Conservation (phyloP, 2,329 filamentous ascomycete genomes). For the Shiraia sp. region DNA sequence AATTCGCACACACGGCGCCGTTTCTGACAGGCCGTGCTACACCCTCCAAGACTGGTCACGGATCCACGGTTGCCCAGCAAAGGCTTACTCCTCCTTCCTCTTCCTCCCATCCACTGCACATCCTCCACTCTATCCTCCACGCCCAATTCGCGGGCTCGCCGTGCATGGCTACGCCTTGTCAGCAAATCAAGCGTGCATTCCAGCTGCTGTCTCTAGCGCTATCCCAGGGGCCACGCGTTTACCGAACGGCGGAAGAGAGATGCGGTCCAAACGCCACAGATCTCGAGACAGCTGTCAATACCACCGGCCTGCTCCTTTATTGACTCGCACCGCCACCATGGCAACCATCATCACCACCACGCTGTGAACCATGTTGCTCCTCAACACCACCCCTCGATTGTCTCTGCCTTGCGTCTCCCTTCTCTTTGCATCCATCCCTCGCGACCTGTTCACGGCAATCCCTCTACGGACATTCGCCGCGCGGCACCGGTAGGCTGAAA, state of each 20-base stretch:
- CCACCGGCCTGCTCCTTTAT: background rate
- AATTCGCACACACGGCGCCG: too few species aligned
- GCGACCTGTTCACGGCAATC: background rate
- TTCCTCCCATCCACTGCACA: background rate
- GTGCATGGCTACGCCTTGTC: background rate
- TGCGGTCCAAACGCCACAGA: background rate
- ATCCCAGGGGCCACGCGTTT: background rate
- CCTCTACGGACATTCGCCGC: constrained; percentile 1
- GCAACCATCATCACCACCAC: too few species aligned
- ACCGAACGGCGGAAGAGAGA: constrained; percentile 1
- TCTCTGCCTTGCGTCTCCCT: too few species aligned
- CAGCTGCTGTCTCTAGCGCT: background rate
- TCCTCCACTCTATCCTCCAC: constrained; percentile 1
- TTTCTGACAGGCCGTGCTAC: background rate
- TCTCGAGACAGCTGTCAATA: constrained; percentile 1
- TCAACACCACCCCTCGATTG: too few species aligned
- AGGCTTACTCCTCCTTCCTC: background rate
- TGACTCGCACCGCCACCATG: background rate
- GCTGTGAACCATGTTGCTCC: too few species aligned
- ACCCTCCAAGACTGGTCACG: background rate
- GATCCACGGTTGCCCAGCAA: background rate
- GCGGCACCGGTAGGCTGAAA: constrained; percentile 7
- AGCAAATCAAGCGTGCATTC: constrained; percentile 6
- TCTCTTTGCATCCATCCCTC: background rate
- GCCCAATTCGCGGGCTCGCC: background rate